phyloP scores from a whole-genome alignment of 2,329 filamentous ascomycete genomes.

The Microsporum canis region DNA sequence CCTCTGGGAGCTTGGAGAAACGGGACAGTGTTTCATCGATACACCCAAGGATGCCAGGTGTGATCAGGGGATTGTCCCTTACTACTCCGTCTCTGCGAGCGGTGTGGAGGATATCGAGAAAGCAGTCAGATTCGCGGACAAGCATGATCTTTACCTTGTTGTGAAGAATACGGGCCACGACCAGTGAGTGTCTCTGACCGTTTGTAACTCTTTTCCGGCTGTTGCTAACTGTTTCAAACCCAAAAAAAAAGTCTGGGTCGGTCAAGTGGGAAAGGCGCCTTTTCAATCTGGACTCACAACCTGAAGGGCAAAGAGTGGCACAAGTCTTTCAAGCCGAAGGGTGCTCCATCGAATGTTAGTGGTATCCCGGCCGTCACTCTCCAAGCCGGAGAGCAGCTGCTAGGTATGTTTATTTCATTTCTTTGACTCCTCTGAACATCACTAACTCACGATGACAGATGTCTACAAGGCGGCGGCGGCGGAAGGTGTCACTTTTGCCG shows the following conservation, averaged over 20 bases:
- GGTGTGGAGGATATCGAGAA: conserved; percentile 14
- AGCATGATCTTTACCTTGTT: conserved; percentile 19
- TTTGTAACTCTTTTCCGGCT: background rate
- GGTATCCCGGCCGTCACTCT: conserved; percentile 20
- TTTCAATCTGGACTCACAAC: conserved; percentile 23
- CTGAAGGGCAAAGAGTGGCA: conserved; percentile 21
- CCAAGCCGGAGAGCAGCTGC: conserved; percentile 21
- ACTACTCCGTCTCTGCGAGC: conserved; percentile 17
- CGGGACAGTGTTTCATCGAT: conserved; percentile 21
- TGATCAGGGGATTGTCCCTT: conserved; percentile 19
- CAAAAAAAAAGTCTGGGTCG: conserved; percentile 15
- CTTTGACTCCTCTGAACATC: background rate
- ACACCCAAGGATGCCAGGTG: conserved; percentile 15
- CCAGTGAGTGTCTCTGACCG: conserved; percentile 14
- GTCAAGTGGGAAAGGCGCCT: conserved; percentile 18
- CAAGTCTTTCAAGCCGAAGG: conserved; percentile 15
- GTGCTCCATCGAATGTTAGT: conserved; percentile 12
- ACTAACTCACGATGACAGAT: conserved; percentile 11
- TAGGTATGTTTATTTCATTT: conserved; percentile 12
- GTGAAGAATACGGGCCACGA: conserved; percentile 24
- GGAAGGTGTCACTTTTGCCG: conserved; percentile 18
- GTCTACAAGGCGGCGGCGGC: conserved; percentile 19
- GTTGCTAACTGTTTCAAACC: background rate
- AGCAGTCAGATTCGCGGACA: conserved; percentile 19
- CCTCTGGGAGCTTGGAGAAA: conserved; percentile 22